These are phyloP conservation scores for Thielaviopsis punctulata DNA, from an alignment of 2,329 filamentous ascomycete genomes.

Conservation along the genomic window DNA sequence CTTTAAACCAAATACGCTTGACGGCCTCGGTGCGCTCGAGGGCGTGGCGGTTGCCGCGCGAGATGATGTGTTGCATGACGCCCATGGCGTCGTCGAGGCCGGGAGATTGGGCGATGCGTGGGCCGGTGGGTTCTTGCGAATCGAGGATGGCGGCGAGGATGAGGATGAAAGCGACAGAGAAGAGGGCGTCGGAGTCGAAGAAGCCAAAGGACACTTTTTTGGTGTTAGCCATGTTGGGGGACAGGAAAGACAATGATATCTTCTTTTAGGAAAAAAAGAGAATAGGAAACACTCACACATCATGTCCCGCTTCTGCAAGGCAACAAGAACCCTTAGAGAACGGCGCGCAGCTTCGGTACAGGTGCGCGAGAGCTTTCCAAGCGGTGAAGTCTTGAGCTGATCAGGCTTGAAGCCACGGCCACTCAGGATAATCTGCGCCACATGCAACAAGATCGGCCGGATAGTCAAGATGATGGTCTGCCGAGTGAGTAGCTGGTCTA, in stretches of 20 bases:
- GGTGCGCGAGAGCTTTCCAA: slow-evolving; percentile 17
- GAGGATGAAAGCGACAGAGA: slow-evolving; percentile 12
- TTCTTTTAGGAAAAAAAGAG: not conserved
- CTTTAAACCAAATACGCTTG: slow-evolving; percentile 10
- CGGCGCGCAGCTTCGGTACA: slow-evolving; percentile 18
- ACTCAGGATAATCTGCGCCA: slow-evolving; percentile 17
- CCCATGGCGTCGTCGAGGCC: slow-evolving; percentile 11
- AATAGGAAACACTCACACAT: slow-evolving; percentile 13
- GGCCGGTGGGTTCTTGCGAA: slow-evolving; percentile 7
- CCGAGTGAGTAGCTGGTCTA: fast-evolving
- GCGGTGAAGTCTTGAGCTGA: slow-evolving; percentile 15
- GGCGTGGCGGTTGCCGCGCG: slow-evolving; percentile 8
- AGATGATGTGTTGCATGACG: slow-evolving; percentile 10
- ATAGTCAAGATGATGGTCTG: slow-evolving; percentile 19
- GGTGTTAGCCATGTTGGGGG: not conserved
- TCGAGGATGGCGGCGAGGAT: slow-evolving; percentile 10
- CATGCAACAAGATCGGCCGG: slow-evolving; percentile 17
- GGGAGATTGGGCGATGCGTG: slow-evolving; percentile 1
- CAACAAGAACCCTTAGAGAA: slow-evolving; percentile 17
- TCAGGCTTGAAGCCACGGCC: slow-evolving; percentile 15
- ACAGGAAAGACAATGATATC: not conserved
- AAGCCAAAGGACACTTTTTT: slow-evolving; percentile 10
- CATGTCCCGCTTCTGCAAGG: slow-evolving; percentile 18
- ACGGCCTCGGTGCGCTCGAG: slow-evolving; percentile 9
- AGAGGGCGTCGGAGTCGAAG: slow-evolving; percentile 12